phyloP scores from a whole-genome alignment of 1,284 basidiomycete species.

The Irpex rosettiformis region DNA sequence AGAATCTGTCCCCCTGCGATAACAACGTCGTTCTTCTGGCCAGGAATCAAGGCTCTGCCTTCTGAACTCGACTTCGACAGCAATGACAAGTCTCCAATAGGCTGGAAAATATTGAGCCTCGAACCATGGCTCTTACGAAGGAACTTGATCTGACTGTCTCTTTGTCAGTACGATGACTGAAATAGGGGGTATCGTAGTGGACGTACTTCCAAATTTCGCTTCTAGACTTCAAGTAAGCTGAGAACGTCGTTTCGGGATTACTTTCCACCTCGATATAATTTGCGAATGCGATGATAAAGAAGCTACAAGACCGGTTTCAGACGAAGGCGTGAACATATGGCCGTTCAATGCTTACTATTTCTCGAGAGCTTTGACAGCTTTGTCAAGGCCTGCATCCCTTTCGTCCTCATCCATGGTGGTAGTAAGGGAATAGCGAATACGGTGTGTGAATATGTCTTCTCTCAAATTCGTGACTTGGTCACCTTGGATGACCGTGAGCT shows the following conservation, averaged over 20 bases:
- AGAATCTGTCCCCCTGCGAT: constrained; percentile 83
- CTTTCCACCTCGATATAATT: constrained; percentile 81
- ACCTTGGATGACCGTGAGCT: constrained; percentile 34
- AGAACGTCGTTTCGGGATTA: constrained; percentile 72
- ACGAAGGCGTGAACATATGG: neutral
- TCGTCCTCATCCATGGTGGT: constrained; percentile 60
- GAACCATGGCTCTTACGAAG: constrained; percentile 78
- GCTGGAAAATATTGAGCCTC: constrained; percentile 83
- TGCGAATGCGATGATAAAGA: constrained; percentile 94
- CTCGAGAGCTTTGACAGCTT: constrained; percentile 70
- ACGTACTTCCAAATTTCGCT: constrained; percentile 94
- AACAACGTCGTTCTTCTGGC: constrained; percentile 72
- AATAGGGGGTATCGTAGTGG: neutral
- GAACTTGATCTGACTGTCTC: constrained; percentile 75
- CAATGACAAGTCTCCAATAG: constrained; percentile 81
- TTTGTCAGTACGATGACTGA: neutral
- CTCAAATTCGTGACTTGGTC: constrained; percentile 89
- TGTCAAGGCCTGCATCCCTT: constrained; percentile 53
- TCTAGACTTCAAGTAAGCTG: constrained; percentile 83
- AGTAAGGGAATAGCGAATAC: constrained; percentile 82
- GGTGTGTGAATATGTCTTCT: constrained; percentile 82
- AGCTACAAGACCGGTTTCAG: constrained; percentile 41
- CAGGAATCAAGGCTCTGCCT: constrained; percentile 52
- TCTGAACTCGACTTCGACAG: constrained; percentile 66
- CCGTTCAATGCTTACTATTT: constrained; percentile 60